Evolutionary conservation across 2,329 filamentous ascomycete genomes (phyloP), one percentile per base, ranked within the genome.

Genomic region (Aciculosporium take): DNA sequence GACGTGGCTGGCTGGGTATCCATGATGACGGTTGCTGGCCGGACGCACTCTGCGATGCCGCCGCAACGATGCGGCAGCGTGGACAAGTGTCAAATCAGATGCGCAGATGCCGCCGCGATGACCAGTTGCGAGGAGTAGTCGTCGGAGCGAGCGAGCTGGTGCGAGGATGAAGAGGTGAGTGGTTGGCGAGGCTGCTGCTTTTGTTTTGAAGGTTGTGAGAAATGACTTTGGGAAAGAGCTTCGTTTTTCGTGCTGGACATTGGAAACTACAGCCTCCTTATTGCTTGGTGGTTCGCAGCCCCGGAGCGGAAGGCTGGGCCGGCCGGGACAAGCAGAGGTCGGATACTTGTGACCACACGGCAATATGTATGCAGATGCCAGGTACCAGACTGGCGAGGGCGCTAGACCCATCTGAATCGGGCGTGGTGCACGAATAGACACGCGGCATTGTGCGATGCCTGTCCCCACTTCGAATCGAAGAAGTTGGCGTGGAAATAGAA

Each of bases 1-100:
- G 57, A 57, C 47, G 59, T 54, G 50, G 65, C 61, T 47, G 59
- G 59, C 52, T 63, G 63, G 45, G 62, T 57, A 48, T 67, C 67
- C 66, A 71, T 71, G 52, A 48, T 56, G 48, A 52, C 48, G 49
- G 51, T 50, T 48, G 50, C 48, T 50, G 48, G 49, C 38, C n/a
- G n/a, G 46, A 21, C 33, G 21, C 46, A 55, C 53, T 55, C 53
- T 53, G 51, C 58, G 51, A 51, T 54, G 54, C 55, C 57, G 61
- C 59, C 61, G 58, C 60, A 51, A 53, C 52, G 49, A 53, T 53
- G 56, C 57, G 56, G 56, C 56, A 52, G 44, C 43, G 41, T 39
- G n/a, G n/a, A 32, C 23, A 24, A 34, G 32, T 27, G 27, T 24
- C 38, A 35, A 36, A 41, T 39, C 34, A 39, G 39, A 37, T 20